A percentile compares a stretch with the other conserved stretches of the same genome.
Evolutionary conservation across 306 rosid genomes (phyloP).

Genomic region (Cicer arietinum): DNA sequence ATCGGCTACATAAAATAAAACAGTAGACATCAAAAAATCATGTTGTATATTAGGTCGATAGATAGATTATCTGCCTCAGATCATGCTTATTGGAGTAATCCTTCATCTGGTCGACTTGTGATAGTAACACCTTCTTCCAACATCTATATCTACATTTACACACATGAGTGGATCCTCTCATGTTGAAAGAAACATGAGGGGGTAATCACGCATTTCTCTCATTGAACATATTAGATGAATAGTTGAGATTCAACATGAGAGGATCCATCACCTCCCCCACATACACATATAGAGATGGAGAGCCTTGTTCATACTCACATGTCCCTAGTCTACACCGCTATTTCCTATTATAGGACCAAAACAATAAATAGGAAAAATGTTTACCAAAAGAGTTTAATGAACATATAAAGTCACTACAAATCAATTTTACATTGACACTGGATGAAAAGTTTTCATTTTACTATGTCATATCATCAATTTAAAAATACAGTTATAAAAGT

Average conservation of each 20-base stretch:
- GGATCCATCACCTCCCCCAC: background rate
- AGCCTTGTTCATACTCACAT: slow-evolving; percentile 11
- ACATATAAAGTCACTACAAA: too few relatives aligned
- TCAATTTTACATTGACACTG: too few relatives aligned
- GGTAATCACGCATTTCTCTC: background rate
- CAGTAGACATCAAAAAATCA: background rate
- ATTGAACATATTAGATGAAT: background rate
- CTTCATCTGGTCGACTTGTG: slow-evolving; percentile 1
- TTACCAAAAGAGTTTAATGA: too few relatives aligned
- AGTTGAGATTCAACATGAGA: background rate
- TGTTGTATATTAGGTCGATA: background rate
- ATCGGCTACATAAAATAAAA: background rate
- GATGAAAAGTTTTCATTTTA: too few relatives aligned
- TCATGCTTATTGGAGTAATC: background rate
- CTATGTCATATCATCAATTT: too few relatives aligned
- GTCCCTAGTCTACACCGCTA: background rate
- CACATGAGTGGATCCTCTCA: background rate
- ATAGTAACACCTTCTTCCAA: slow-evolving; percentile 8
- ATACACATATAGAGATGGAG: background rate
- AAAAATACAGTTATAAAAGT: too few relatives aligned
- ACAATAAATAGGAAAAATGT: background rate
- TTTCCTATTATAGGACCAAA: background rate
- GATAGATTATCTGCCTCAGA: background rate
- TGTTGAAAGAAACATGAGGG: background rate
- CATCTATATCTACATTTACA: background rate